phyloP scores from a whole-genome alignment of 2,329 filamentous ascomycete genomes.

The Claviceps sorghi region DNA sequence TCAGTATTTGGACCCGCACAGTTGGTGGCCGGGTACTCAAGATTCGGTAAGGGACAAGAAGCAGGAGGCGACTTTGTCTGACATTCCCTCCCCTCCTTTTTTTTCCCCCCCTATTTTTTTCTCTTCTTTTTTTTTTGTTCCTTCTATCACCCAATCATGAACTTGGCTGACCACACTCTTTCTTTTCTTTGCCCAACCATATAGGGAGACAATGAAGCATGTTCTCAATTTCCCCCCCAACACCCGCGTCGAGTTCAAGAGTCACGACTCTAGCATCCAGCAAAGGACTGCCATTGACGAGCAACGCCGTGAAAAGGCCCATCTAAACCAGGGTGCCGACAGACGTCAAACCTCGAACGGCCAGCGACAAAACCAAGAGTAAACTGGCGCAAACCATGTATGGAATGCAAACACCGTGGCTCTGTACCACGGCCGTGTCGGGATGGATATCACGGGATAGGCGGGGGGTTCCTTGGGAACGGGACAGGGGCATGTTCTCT shows the following conservation, averaged over 20 bases:
- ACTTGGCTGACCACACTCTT: neutral
- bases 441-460: neutral
- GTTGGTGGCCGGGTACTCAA: constrained; percentile 89
- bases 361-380: constrained; percentile 21
- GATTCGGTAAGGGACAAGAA: constrained; percentile 56
- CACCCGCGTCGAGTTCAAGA: constrained; percentile 89
- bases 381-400: constrained; percentile 5
- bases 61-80: neutral
- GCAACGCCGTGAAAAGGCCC: constrained; percentile 70
- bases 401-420: neutral
- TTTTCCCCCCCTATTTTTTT: neutral
- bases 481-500: too few species aligned
- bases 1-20: constrained; percentile 95
- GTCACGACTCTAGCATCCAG: constrained; percentile 88
- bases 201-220: constrained; percentile 84
- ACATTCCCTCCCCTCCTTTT: too few species aligned
- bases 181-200: neutral
- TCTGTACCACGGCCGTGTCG: neutral
- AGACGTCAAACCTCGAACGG: constrained; percentile 20
- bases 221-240: constrained; percentile 73
- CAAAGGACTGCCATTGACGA: constrained; percentile 84
- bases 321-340: constrained; percentile 29
- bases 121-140: neutral
- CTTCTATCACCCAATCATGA: neutral
- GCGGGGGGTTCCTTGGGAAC: neutral